Conservation (phyloP, 2,329 filamentous ascomycete species). For the Colletotrichum navitas region DNA sequence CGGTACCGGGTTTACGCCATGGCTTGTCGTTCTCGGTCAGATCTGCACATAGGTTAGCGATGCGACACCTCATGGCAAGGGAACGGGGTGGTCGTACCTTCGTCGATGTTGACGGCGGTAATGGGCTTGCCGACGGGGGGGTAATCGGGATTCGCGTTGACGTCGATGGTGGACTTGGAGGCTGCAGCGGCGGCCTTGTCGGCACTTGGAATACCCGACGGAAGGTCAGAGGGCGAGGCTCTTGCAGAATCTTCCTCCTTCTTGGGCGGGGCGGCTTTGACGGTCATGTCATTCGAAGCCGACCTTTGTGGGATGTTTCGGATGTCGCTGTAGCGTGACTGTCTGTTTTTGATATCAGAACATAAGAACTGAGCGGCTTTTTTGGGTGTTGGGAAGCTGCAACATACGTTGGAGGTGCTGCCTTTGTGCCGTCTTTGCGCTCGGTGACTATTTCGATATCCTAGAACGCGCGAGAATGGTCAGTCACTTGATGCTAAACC, state of each 20-base stretch:
- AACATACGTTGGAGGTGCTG: conserved; percentile 69
- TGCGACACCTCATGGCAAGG: neutral
- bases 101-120: conserved; percentile 80
- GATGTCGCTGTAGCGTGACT: conserved; percentile 74
- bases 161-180: conserved; percentile 85
- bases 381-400: neutral
- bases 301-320: conserved; percentile 74
- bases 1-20: conserved; percentile 94
- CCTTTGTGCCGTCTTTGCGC: conserved; percentile 73
- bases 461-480: conserved; percentile 50
- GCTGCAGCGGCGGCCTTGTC: conserved; percentile 73
- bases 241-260: conserved; percentile 58
- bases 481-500: neutral
- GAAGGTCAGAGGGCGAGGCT: conserved; percentile 47
- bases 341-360: conserved; percentile 54
- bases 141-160: conserved; percentile 85
- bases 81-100: conserved; percentile 57
- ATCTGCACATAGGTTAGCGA: conserved; percentile 55
- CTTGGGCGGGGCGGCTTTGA: conserved; percentile 61
- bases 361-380: too few species aligned
- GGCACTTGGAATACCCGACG: conserved; percentile 57
- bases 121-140: conserved; percentile 84
- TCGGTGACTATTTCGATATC: conserved; percentile 78
- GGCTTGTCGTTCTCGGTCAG: conserved; percentile 88
- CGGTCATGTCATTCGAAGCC: conserved; percentile 62